A percentile compares a stretch with the other conserved stretches of the same genome.
These are phyloP conservation scores for Mycena galericulata DNA, from an alignment of 768 basidiomycete species.

Conservation along the genomic window DNA sequence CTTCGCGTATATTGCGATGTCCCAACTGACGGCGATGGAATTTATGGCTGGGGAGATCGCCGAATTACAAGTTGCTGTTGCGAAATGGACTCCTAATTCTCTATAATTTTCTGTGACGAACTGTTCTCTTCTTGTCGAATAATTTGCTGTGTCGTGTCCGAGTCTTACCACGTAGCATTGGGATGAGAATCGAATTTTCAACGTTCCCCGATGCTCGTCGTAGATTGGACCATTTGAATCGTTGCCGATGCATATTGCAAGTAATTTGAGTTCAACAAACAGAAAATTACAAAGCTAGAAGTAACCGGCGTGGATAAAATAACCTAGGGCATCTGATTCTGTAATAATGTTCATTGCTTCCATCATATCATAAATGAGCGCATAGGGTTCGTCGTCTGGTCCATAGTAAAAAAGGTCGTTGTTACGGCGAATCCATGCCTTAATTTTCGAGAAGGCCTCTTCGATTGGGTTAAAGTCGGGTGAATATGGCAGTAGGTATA, in stretches of 20 bases:
- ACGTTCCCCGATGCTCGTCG: no score
- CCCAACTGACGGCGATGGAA: slow-evolving; percentile 32
- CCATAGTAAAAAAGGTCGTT: slow-evolving; percentile 3
- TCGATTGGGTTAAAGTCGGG: slow-evolving; percentile 12
- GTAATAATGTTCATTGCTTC: slow-evolving; percentile 2
- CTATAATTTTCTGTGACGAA: no score
- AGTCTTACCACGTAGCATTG: no score
- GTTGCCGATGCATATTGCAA: neutral
- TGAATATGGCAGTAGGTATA: neutral
- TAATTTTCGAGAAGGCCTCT: neutral
- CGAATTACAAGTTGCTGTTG: slow-evolving; percentile 2
- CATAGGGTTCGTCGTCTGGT: neutral
- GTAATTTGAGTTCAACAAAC: neutral
- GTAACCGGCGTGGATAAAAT: slow-evolving; percentile 15
- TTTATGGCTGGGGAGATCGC: slow-evolving; percentile 31
- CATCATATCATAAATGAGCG: neutral
- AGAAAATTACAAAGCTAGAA: neutral
- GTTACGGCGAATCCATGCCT: neutral
- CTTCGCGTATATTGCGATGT: slow-evolving; percentile 25
- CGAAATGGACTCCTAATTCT: neutral
- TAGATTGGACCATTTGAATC: no score
- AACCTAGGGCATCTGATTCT: slow-evolving; percentile 2
- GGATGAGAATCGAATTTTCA: no score
- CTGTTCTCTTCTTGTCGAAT: no score
- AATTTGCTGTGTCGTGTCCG: no score